Conservation (phyloP, 2,329 filamentous ascomycete genomes). For the Fusarium marasasianum region DNA sequence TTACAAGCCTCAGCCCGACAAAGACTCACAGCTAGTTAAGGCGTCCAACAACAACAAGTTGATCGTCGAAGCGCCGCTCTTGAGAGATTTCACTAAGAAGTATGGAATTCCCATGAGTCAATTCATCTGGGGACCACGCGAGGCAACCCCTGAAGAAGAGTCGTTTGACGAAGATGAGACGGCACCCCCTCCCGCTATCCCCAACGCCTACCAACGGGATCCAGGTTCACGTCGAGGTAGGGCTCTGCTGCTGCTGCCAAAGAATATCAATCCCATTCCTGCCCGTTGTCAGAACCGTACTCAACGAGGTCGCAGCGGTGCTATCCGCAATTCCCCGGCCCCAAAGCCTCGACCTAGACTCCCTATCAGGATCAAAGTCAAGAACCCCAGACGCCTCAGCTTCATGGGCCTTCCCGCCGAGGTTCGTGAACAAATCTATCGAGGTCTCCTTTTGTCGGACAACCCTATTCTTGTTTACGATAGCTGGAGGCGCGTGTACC, state of each 20-base stretch:
- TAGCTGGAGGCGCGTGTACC: conserved; percentile 48
- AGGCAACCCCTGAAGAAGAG: neutral
- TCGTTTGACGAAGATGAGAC: conserved; percentile 28
- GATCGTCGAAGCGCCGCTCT: conserved; percentile 12
- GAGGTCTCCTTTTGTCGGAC: conserved; percentile 45
- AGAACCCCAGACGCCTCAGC: neutral
- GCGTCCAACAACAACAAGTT: neutral
- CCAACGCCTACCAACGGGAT: neutral
- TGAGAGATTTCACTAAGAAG: conserved; percentile 13
- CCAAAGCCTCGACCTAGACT: neutral
- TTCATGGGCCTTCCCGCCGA: conserved; percentile 43
- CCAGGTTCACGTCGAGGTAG: neutral
- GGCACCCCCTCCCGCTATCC: conserved; percentile 22
- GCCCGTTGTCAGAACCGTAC: neutral
- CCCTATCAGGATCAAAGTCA: neutral
- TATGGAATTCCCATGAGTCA: conserved; percentile 21
- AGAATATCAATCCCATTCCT: neutral
- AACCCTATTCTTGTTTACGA: conserved; percentile 47
- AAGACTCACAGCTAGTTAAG: neutral
- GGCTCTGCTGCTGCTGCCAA: neutral
- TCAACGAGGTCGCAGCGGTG: neutral
- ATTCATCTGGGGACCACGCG: conserved; percentile 18
- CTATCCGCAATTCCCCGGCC: neutral
- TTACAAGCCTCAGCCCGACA: neutral
- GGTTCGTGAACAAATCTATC: conserved; percentile 46